Evolutionary conservation across 345 rosid species (phyloP).

Genomic region (Aquilaria yunnanensis): DNA sequence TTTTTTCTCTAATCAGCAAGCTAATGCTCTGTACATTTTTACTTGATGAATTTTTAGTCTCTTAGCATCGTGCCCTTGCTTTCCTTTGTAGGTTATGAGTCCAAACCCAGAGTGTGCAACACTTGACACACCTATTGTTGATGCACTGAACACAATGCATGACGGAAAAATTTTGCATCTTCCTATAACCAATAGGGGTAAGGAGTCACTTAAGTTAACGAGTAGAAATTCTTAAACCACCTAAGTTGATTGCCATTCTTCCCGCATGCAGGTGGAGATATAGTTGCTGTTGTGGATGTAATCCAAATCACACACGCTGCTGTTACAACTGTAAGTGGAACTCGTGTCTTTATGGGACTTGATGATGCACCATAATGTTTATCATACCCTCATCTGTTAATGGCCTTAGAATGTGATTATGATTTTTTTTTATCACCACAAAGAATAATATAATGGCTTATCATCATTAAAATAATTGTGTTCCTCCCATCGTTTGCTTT

Average conservation of each 20-base stretch:
- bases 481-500: not conserved
- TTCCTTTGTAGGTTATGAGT: conserved; percentile 67
- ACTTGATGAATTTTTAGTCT: not conserved
- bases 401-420: no score
- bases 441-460: not conserved
- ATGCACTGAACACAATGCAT: conserved; percentile 88
- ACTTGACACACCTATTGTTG: conserved; percentile 80
- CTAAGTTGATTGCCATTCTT: not conserved
- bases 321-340: conserved; percentile 72
- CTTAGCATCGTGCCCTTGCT: conserved; percentile 5
- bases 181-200: conserved; percentile 77
- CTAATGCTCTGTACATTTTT: no score
- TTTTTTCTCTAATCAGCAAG: not conserved
- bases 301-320: conserved; percentile 90
- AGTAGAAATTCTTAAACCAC: conserved; percentile 11
- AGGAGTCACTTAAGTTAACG: not conserved
- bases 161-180: conserved; percentile 93
- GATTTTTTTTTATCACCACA: no score
- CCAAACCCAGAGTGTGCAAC: conserved; percentile 86
- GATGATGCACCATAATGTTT: not conserved
- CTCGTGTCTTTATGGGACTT: conserved; percentile 5
- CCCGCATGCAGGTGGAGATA: conserved; percentile 55
- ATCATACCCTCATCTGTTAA: not conserved
- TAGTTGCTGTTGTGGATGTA: conserved; percentile 79
- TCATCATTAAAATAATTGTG: not conserved